Percentiles rank a stretch among this genome's conserved stretches.
These are phyloP conservation scores for Lactifluus hygrophoroides DNA, from an alignment of 768 basidiomycete genomes.

Conservation along the genomic window DNA sequence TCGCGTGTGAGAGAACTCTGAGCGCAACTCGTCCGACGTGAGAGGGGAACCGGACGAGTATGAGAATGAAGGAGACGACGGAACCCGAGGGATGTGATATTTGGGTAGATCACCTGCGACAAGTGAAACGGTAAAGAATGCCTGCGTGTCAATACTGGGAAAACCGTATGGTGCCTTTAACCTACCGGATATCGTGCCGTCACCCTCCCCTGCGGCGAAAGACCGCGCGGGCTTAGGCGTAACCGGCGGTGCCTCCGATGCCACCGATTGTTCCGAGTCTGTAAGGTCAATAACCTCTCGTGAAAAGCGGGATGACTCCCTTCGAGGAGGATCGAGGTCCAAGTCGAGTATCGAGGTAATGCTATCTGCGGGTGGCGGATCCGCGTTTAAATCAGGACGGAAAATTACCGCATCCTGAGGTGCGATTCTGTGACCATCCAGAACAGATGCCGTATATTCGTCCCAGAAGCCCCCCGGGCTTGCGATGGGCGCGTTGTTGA, in stretches of 20 bases:
- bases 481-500: not conserved
- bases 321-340: constrained; percentile 17
- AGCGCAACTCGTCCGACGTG: constrained; percentile 25
- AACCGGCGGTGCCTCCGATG: constrained; percentile 36
- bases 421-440: constrained; percentile 14
- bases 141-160: not conserved
- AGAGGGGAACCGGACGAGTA: constrained; percentile 41
- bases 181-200: constrained; percentile 12
- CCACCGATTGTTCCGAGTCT: constrained; percentile 38
- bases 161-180: not conserved
- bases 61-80: constrained; percentile 23
- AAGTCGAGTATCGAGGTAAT: constrained; percentile 22
- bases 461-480: constrained; percentile 1
- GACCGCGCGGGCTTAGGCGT: constrained; percentile 36
- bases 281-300: constrained; percentile 31
- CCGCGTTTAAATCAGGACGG: constrained; percentile 5
- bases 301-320: constrained; percentile 3
- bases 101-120: constrained; percentile 5
- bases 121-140: not conserved
- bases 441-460: constrained; percentile 2
- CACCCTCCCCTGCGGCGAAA: constrained; percentile 30
- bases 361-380: constrained; percentile 6
- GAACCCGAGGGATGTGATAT: constrained; percentile 16
- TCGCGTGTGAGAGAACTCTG: constrained; percentile 26
- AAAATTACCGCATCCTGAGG: constrained; percentile 11